Evolutionary conservation across 2,329 filamentous ascomycete genomes (phyloP).

Genomic region (Verticillium longisporum): DNA sequence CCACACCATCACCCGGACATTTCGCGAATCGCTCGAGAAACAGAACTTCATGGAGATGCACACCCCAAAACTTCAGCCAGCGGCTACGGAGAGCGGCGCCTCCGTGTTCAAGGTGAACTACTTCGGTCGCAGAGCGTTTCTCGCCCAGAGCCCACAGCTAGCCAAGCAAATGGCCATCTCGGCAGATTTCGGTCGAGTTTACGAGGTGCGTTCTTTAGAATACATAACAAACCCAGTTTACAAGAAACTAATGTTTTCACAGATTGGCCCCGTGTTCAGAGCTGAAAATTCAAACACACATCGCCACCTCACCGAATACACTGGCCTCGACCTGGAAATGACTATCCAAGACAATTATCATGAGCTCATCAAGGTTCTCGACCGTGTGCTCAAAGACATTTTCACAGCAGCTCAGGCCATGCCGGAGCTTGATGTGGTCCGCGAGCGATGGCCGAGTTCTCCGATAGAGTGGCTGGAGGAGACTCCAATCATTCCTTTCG

Average conservation of each 20-base stretch:
- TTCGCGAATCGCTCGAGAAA: conserved; percentile 68
- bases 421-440: conserved; percentile 71
- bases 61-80: conserved; percentile 84
- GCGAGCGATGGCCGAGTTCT: conserved; percentile 77
- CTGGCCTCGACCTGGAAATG: conserved; percentile 90
- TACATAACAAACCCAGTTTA: neutral
- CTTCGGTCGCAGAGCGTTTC: conserved; percentile 78
- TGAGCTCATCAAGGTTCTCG: conserved; percentile 73
- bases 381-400: conserved; percentile 74
- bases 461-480: conserved; percentile 83
- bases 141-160: conserved; percentile 86
- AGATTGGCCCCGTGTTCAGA: conserved; percentile 79
- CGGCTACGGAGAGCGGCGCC: conserved; percentile 84
- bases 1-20: conserved; percentile 70
- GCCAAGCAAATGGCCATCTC: conserved; percentile 92
- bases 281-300: conserved; percentile 96
- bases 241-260: neutral
- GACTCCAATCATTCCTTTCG: conserved; percentile 75
- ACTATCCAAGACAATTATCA: conserved; percentile 82
- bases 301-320: conserved; percentile 90
- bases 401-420: conserved; percentile 33
- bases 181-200: conserved; percentile 82
- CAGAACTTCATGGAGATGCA: conserved; percentile 88
- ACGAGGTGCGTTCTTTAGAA: conserved; percentile 48
- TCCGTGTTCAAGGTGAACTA: conserved; percentile 91